Conservation (phyloP, 306 rosid species). For the Pterocarpus santalinus region DNA sequence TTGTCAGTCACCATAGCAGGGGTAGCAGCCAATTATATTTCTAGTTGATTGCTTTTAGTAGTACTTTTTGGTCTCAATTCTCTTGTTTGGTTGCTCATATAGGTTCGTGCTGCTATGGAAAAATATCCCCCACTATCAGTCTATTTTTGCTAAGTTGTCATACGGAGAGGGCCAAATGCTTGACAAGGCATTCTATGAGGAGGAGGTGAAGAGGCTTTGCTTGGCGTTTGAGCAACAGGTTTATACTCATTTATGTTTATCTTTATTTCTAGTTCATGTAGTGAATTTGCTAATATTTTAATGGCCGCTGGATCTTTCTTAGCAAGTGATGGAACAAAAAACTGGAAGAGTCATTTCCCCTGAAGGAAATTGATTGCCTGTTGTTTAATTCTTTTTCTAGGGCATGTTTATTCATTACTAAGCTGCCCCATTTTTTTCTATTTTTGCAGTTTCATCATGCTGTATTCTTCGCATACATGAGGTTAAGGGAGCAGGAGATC, state of each 20-base stretch:
- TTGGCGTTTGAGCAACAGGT: constrained; percentile 98
- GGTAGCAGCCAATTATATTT: neutral
- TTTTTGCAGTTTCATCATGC: constrained; percentile 89
- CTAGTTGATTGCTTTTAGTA: constrained; percentile 13
- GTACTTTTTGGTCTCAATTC: constrained; percentile 16
- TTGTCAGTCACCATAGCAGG: neutral
- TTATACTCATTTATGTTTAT: neutral
- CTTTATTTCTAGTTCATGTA: neutral
- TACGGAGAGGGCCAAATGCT: constrained; percentile 98
- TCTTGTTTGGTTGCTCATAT: constrained; percentile 43
- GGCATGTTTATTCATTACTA: constrained; percentile 8
- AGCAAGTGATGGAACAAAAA: neutral
- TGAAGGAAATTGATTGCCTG: neutral
- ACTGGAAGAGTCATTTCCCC: neutral
- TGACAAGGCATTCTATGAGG: constrained; percentile 98
- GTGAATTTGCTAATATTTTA: constrained; percentile 11
- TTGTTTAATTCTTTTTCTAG: neutral
- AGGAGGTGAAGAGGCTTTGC: constrained; percentile 99
- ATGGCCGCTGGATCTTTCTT: constrained; percentile 17
- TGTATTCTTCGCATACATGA: constrained; percentile 97
- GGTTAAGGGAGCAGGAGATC: constrained; percentile 98
- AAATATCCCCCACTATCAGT: constrained; percentile 95
- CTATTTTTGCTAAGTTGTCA: constrained; percentile 86
- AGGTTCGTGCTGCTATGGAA: constrained; percentile 95
- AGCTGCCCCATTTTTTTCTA: constrained; percentile 36